Evolutionary conservation across 441 rosid genomes (phyloP).

Genomic region (Gossypium davidsonii): DNA sequence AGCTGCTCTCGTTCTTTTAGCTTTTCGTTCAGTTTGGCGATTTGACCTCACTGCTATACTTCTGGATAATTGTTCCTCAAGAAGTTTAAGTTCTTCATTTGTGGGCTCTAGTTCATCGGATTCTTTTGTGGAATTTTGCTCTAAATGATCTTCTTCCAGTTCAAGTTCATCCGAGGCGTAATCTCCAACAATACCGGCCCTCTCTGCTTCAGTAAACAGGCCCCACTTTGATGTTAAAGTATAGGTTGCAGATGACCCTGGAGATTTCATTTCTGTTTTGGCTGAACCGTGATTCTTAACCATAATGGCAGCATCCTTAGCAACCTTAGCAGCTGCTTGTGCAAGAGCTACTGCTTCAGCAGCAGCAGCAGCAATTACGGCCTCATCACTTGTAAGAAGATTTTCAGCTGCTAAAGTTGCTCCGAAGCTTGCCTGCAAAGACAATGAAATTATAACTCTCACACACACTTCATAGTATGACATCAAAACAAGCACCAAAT

Average conservation of each 20-base stretch:
- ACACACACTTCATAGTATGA: not conserved
- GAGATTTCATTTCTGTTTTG: slow-evolving; percentile 26
- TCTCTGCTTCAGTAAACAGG: slow-evolving; percentile 54
- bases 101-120: slow-evolving; percentile 46
- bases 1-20: slow-evolving; percentile 57
- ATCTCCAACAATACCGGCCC: slow-evolving; percentile 53
- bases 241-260: slow-evolving; percentile 25
- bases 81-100: slow-evolving; percentile 42
- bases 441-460: not conserved
- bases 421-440: slow-evolving; percentile 49
- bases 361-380: slow-evolving; percentile 76
- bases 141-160: slow-evolving; percentile 23
- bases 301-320: slow-evolving; percentile 66
- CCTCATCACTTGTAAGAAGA: slow-evolving; percentile 70
- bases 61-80: slow-evolving; percentile 46
- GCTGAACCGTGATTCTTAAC: slow-evolving; percentile 27
- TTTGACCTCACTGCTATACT: slow-evolving; percentile 65
- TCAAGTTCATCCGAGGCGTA: slow-evolving; percentile 32
- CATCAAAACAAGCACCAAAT: not conserved
- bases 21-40: slow-evolving; percentile 75
- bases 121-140: slow-evolving; percentile 27
- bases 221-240: slow-evolving; percentile 38
- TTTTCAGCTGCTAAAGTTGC: slow-evolving; percentile 58
- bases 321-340: slow-evolving; percentile 78
- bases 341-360: slow-evolving; percentile 90